phyloP scores from a whole-genome alignment of 768 basidiomycete genomes.

The Lepiota venenata region DNA sequence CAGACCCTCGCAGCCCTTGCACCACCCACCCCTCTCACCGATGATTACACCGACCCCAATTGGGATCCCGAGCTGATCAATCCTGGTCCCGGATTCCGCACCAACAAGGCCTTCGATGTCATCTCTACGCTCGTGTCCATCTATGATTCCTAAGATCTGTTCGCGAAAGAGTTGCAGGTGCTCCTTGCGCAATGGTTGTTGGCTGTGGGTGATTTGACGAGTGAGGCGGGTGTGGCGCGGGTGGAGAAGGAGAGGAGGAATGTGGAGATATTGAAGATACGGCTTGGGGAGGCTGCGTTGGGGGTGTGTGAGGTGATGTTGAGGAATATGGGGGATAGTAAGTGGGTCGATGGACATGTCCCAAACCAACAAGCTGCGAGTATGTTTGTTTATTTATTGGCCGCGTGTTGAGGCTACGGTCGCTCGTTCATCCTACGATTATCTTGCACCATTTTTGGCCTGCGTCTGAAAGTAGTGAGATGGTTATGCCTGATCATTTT shows the following conservation, averaged over 20 bases:
- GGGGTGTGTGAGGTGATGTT: constrained; percentile 99
- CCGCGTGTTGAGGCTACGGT: constrained; percentile 31
- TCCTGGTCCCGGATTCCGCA: constrained; percentile 92
- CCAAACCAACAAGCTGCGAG: constrained; percentile 70
- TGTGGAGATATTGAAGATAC: constrained; percentile 91
- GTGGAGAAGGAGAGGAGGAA: constrained; percentile 65
- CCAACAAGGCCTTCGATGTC: constrained; percentile 89
- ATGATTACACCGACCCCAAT: constrained; percentile 87
- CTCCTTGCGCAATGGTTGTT: constrained; percentile 86
- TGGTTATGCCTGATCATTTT: constrained; percentile 86
- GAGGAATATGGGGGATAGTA: constrained; percentile 94
- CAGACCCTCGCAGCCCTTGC: constrained; percentile 73
- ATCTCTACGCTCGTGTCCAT: constrained; percentile 96
- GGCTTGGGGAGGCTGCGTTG: constrained; percentile 90
- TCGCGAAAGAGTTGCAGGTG: constrained; percentile 93
- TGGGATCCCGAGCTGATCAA: constrained; percentile 98
- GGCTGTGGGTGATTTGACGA: constrained; percentile 34
- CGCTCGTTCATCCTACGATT: constrained; percentile 81
- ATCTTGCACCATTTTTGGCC: constrained; percentile 98
- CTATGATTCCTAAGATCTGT: constrained; percentile 95
- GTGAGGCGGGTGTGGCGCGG: constrained; percentile 2
- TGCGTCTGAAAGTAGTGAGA: constrained; percentile 63
- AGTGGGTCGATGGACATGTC: constrained; percentile 83
- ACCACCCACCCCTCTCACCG: constrained; percentile 42
- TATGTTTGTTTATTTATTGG: background rate